Conservation (phyloP, 23 red algal species). For the Pyropia yezoensis region DNA sequence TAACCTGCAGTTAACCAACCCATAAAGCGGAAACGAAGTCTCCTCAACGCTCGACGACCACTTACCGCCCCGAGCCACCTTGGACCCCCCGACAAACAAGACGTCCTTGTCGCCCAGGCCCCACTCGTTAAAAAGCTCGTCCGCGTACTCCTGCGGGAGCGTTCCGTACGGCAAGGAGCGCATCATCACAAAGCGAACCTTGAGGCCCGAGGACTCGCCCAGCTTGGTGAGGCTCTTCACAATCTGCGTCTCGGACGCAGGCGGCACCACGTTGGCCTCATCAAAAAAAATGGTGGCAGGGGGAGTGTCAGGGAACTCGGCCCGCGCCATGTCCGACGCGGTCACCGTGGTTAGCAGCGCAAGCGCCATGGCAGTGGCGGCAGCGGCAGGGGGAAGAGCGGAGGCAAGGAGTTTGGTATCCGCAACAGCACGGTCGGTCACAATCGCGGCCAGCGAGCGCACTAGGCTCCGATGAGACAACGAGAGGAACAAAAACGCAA, state of each 20-base stretch:
- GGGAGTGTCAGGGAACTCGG: not conserved
- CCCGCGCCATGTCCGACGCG: not conserved
- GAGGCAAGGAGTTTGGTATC: too few relatives aligned
- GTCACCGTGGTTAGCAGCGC: too few relatives aligned
- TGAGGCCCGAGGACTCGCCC: not conserved
- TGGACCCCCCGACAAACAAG: conserved; percentile 1
- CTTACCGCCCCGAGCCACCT: conserved; percentile 1
- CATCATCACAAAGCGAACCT: conserved; percentile 8
- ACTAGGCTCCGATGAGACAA: too few relatives aligned
- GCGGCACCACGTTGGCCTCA: conserved; percentile 2
- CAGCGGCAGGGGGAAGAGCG: too few relatives aligned
- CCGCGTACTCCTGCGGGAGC: not conserved
- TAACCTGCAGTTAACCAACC: too few relatives aligned
- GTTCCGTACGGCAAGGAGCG: not conserved
- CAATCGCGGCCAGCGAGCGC: too few relatives aligned
- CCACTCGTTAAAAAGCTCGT: conserved; percentile 1
- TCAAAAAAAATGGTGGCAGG: not conserved
- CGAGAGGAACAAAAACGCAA: too few relatives aligned
- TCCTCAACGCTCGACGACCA: too few relatives aligned
- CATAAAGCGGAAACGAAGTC: too few relatives aligned
- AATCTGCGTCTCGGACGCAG: not conserved
- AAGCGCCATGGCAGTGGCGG: too few relatives aligned
- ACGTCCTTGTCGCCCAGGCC: conserved; percentile 8
- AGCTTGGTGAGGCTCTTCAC: not conserved
- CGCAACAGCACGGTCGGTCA: too few relatives aligned